Conservation (phyloP, 495 filamentous ascomycete genomes). For the Saxophila tyrrhenica region DNA sequence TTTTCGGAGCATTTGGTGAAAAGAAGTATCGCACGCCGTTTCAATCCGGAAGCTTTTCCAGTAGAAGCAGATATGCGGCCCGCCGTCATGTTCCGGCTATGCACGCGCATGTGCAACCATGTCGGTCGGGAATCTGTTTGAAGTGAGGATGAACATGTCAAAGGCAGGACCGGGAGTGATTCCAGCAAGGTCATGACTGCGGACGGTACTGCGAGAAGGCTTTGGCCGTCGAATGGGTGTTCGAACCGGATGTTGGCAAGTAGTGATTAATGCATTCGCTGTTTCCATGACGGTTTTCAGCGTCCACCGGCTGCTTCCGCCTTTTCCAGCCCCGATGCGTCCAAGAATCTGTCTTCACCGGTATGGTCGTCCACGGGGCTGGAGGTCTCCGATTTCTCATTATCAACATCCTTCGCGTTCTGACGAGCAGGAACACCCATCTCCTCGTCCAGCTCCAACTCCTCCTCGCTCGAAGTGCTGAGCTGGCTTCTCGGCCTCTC, state of each 20-base stretch:
- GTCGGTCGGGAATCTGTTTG: neutral
- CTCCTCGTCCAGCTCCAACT: conserved; percentile 4
- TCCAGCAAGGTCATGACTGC: too few species aligned
- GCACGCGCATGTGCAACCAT: neutral
- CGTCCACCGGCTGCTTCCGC: too few species aligned
- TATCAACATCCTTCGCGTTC: neutral
- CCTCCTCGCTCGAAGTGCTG: conserved; percentile 1
- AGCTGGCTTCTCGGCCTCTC: neutral
- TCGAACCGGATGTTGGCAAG: too few species aligned
- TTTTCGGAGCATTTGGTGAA: neutral
- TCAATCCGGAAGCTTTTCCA: neutral
- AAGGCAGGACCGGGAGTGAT: too few species aligned
- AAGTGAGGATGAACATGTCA: neutral
- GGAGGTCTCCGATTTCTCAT: neutral
- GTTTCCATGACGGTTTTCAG: too few species aligned
- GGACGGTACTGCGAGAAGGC: too few species aligned
- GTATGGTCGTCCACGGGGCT: neutral
- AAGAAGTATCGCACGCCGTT: neutral
- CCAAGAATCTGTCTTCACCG: neutral
- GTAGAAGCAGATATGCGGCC: neutral
- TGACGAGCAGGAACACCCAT: neutral
- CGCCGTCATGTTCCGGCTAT: neutral
- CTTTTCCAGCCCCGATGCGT: conserved; percentile 2
- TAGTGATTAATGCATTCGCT: too few species aligned
- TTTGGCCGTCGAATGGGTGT: too few species aligned